Conservation (phyloP, 257 asterid genomes). For the Solanum ossicruentum region DNA sequence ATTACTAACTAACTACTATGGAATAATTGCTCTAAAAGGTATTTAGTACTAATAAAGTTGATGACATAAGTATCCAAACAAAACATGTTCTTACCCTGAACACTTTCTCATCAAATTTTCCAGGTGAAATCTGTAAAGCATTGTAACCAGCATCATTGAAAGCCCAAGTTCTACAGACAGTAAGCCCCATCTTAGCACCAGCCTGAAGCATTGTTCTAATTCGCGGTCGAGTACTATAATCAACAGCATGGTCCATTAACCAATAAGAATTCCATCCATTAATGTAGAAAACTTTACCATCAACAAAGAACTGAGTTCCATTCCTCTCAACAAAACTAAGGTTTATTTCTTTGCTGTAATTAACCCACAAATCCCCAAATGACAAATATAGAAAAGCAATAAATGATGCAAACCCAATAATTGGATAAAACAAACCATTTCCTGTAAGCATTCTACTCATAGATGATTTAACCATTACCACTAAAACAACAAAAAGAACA, state of each 20-base stretch:
- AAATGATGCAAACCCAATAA: slow-evolving; percentile 77
- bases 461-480: slow-evolving; percentile 21
- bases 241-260: slow-evolving; percentile 97
- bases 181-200: slow-evolving; percentile 94
- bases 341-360: slow-evolving; percentile 23
- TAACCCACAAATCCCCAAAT: slow-evolving; percentile 73
- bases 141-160: slow-evolving; percentile 92
- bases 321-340: slow-evolving; percentile 85
- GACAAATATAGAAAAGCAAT: slow-evolving; percentile 66
- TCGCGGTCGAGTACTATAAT: slow-evolving; percentile 42
- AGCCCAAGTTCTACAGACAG: slow-evolving; percentile 98
- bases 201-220: slow-evolving; percentile 61
- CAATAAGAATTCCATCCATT: slow-evolving; percentile 99
- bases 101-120: slow-evolving; percentile 70
- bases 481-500: not conserved
- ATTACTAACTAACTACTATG: not conserved
- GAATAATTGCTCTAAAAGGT: not conserved
- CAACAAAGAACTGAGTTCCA: slow-evolving; percentile 84
- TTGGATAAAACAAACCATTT: slow-evolving; percentile 74
- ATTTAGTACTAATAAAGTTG: not conserved
- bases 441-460: slow-evolving; percentile 40
- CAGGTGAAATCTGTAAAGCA: slow-evolving; percentile 87
- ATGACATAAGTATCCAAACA: slow-evolving; percentile 2
- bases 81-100: slow-evolving; percentile 53
- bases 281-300: slow-evolving; percentile 73